Conservation (phyloP, 2,329 filamentous ascomycete species). For the Pestalotiopsis sp. region DNA sequence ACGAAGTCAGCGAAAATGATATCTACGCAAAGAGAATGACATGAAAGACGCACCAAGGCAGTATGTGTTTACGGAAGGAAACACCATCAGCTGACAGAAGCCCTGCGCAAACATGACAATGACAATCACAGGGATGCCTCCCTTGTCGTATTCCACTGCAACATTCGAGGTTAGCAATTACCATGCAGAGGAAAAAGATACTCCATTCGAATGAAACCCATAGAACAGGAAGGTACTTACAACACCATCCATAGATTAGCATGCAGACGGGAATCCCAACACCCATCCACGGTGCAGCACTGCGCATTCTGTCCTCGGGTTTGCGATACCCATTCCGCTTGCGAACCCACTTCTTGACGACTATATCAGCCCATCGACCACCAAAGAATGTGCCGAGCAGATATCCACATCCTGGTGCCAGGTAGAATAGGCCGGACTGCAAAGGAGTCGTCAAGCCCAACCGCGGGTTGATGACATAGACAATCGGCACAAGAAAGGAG, state of each 20-base stretch:
- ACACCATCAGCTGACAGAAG: constrained; percentile 14
- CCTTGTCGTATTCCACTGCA: constrained; percentile 50
- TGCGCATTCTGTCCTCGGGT: constrained; percentile 69
- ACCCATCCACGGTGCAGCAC: constrained; percentile 58
- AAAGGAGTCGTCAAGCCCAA: constrained; percentile 69
- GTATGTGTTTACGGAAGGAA: constrained; percentile 18
- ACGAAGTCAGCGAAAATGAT: not conserved
- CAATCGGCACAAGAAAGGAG: constrained; percentile 65
- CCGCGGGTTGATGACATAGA: constrained; percentile 75
- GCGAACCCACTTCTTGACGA: constrained; percentile 65
- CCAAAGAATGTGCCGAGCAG: constrained; percentile 70
- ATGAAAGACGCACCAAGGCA: constrained; percentile 10
- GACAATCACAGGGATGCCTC: constrained; percentile 48
- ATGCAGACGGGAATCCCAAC: constrained; percentile 64
- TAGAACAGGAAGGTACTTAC: not conserved
- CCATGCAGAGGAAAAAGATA: not conserved
- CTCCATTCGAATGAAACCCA: too few species aligned
- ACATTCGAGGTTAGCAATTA: not conserved
- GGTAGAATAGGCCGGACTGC: constrained; percentile 73
- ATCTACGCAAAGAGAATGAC: too few species aligned
- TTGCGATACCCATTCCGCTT: constrained; percentile 61
- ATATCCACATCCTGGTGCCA: constrained; percentile 73
- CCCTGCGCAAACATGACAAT: constrained; percentile 47
- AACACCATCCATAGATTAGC: constrained; percentile 67
- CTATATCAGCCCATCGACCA: constrained; percentile 69